Base-by-base conservation (phyloP, 371 early-diverging fungal species). In the Mucor lusitanicus region DNA sequence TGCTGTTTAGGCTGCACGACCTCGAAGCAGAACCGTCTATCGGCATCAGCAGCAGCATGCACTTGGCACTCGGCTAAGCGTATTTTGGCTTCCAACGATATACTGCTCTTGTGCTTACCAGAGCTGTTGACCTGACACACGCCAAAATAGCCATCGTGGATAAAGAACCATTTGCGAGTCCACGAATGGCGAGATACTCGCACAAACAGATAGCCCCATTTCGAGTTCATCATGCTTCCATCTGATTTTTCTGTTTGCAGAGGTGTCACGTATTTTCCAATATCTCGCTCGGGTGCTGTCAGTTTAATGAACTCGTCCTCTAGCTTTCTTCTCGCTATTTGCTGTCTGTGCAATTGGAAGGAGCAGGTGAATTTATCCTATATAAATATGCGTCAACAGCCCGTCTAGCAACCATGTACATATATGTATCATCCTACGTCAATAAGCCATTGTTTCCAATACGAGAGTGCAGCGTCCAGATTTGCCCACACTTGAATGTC, bases 21-120 rank as follows among this genome's bases (percentile, higher is more conserved):
- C 42, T 90, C 90, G 69, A 91, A 91, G 55, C 86, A 86, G 66
- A 87, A 88, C n/a, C 90, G 73, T 19, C 91, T 78, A 12, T 91
- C 91, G 59, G 81, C 78, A 35, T 81, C 77, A 3, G 39, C 21
- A 11, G 64, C 50, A 30, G 64, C 67, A 56, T 83, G 69, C 11
- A 87, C 67, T n/a, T 78, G 78, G 50, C 88, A 89, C 3, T 86
- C 64, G 8, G 77, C 64, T 0, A 90, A 75, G 17, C 74, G 79
- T 27, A 88, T 59, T 8, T 85, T 63, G 21, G 75, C 73, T 4
- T 86, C 85, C 25, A 76, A 64, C 1, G 80, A 73, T 5, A 89
- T 83, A 4, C 70, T 68, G 0, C 83, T 77, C 13, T 77, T 77
- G 3, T 74, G 68, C 17, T 82, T 87, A 6, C 27, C 21, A 19